Evolutionary conservation across 208 protist genomes (phyloP), one percentile per base, ranked within the genome.

Genomic region (Acanthamoeba rhysodes): DNA sequence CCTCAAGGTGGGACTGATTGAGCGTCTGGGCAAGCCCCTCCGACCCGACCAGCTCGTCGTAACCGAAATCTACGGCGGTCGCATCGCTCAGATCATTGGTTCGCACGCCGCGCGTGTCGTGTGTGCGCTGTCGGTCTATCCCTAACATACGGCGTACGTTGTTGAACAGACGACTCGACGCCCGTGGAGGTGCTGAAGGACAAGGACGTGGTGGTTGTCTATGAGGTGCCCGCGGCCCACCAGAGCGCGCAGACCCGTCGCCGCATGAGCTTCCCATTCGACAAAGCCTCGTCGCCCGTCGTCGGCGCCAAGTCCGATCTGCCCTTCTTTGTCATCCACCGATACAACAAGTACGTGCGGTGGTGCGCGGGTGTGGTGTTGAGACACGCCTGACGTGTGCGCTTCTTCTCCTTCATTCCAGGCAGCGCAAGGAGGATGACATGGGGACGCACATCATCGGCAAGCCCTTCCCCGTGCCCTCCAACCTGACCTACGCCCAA

Each of bases 231-330:
- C 45, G 74, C 74, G 45, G 74, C 74, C 45, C 74, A 84, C 41
- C 29, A 32, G 18, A 84, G 24, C 74, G 74, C 74, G 8, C 74
- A 84, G 45, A 37, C 74, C 4, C 74, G 74, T 20, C 74, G 74
- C 45, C 32, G 74, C 9, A 84, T 84, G 74, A 84, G 74, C 74
- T 84, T 84, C 74, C 74, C 74, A 9, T 84, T 84, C 74, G 74
- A 84, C 74, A 84, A 84, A 41, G 24, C 74, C 32, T 84, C 74
- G 7, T 84, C 74, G 45, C 74, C 74, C 22, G 32, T 53, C 37
- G 41, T 53, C 74, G 45, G 74, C 37, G 74, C 72, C 72, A 80
- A 80, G 72, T 48, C 37, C 32, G 74, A 84, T 8, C 22, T 53
- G 22, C 74, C 74, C 74, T 10, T 55, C 37, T 84, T 84, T 10